Conservation (phyloP, 2,329 filamentous ascomycete genomes). For the Leptographium galeiforme region DNA sequence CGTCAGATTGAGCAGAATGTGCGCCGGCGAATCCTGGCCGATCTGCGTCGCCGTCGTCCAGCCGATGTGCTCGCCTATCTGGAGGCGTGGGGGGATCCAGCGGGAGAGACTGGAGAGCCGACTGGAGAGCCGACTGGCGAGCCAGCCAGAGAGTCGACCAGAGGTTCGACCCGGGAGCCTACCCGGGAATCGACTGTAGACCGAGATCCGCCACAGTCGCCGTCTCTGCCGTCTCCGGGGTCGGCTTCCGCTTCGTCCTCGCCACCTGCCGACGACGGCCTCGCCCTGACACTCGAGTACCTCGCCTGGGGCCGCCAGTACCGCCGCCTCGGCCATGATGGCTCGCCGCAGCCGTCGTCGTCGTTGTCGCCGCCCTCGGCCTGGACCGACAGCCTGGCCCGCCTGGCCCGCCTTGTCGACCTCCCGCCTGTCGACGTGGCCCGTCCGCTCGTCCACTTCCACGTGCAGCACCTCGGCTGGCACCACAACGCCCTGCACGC, state of each 20-base stretch:
- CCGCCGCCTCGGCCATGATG: neutral
- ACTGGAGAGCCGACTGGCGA: too few species aligned
- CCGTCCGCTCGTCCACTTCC: neutral
- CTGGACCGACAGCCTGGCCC: too few species aligned
- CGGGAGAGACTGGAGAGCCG: neutral
- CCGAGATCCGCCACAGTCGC: too few species aligned
- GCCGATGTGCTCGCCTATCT: neutral
- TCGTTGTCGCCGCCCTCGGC: neutral
- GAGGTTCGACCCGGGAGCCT: too few species aligned
- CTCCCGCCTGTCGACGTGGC: neutral
- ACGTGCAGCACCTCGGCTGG: neutral
- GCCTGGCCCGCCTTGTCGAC: neutral
- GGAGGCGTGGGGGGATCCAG: neutral
- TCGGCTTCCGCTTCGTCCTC: neutral
- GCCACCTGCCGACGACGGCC: neutral
- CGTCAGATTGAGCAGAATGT: neutral
- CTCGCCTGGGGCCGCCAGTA: neutral
- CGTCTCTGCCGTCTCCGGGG: too few species aligned
- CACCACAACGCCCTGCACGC: neutral
- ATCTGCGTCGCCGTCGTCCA: neutral
- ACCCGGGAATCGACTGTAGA: too few species aligned
- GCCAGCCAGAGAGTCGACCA: too few species aligned
- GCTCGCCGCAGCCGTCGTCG: neutral
- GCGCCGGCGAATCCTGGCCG: neutral
- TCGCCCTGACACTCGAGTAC: neutral